A percentile compares a stretch with the other conserved stretches of the same genome.
Evolutionary conservation across 495 filamentous ascomycete species (phyloP).

Genomic region (Evansstolkia leycettana): DNA sequence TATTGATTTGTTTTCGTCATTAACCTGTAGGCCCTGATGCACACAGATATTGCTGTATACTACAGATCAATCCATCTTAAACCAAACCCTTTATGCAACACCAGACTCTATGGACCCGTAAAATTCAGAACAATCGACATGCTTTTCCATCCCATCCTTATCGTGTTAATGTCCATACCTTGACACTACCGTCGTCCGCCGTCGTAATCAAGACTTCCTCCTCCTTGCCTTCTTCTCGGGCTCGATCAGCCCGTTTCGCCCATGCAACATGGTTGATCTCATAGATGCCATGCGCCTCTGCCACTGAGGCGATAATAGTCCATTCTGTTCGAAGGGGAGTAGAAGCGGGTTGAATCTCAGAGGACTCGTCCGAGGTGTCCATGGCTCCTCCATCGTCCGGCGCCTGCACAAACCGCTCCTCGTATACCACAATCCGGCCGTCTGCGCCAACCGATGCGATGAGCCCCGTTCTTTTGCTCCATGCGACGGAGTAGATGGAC

Average conservation of each 20-base stretch:
- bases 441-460: constrained; percentile 80
- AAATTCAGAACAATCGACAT: no score
- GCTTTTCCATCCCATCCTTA: background rate
- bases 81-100: no score
- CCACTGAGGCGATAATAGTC: constrained; percentile 50
- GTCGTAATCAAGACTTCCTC: constrained; percentile 70
- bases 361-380: constrained; percentile 13
- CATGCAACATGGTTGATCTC: constrained; percentile 87
- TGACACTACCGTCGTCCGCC: constrained; percentile 68
- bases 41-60: no score
- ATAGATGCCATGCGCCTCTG: constrained; percentile 74
- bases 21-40: no score
- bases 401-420: constrained; percentile 35
- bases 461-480: constrained; percentile 63
- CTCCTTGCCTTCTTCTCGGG: constrained; percentile 21
- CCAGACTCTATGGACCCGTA: no score
- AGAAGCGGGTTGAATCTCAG: constrained; percentile 7
- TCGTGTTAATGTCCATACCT: constrained; percentile 47
- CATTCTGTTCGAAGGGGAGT: constrained; percentile 40
- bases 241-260: constrained; percentile 37
- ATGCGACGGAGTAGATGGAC: constrained; percentile 67
- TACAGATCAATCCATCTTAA: no score
- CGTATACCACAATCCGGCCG: constrained; percentile 71
- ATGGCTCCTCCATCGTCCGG: constrained; percentile 22
- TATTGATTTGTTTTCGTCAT: no score